Evolutionary conservation across 2,329 filamentous ascomycete genomes (phyloP), one percentile per base, ranked within the genome.

Genomic region (Aureobasidium sp.): DNA sequence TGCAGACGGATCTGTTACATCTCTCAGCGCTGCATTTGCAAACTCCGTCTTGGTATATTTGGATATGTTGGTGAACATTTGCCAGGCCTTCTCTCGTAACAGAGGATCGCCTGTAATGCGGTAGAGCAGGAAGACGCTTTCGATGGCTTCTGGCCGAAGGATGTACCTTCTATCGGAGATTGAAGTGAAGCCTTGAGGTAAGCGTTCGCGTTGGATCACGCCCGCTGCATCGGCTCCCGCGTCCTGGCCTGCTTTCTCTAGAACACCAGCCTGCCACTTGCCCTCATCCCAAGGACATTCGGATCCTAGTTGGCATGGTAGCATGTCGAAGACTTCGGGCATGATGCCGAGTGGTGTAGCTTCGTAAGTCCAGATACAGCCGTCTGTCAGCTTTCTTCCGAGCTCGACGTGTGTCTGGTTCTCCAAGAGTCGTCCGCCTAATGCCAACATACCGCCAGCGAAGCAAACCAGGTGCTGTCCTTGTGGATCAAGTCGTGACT

Each of bases 71-170:
- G 82, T 71, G 70, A 90, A 91, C 88, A 91, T 91, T 61, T 78
- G 77, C 88, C 88, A 91, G 1, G 87, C 88, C 69, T 85, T 84
- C 62, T 87, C 82, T 69, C 84, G 84, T 80, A 85, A 87, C 53
- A 78, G 76, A 1, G 78, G 67, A 65, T 89, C 84, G 36, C 87
- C 88, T 0, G 87, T 91, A 62, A 90, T 79, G 62, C 88, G 83
- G 72, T 87, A 90, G 17, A 85, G 88, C 76, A 93, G 89, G 60
- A 92, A 90, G 2, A 88, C 89, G 74, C 41, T 44, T 9, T 44
- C 41, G 7, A 44, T 25, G 4, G 41, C 20, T 12, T 93, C 89
- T 25, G 89, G 89, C 9, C 87, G 82, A 47, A 90, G 77, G 29
- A 88, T 83, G 69, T 89, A 90, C 60, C 80, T 79, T 44, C 77